Evolutionary conservation across 176 grass and related monocot genomes (phyloP).

Genomic region (Oryza meyeriana): DNA sequence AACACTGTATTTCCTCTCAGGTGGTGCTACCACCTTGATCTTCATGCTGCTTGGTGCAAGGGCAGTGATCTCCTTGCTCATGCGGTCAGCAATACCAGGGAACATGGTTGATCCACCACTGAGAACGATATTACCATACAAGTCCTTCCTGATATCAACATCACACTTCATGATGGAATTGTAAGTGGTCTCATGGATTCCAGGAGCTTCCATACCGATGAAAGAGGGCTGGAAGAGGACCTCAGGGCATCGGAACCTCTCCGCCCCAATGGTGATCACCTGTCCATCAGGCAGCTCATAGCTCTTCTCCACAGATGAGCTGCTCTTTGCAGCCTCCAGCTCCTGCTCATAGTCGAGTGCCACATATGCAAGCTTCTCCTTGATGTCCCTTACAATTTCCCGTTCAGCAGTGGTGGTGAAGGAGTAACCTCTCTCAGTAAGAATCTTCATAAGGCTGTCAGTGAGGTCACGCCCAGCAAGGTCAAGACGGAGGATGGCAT

Average conservation of each 20-base stretch:
- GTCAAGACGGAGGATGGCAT: constrained; percentile 46
- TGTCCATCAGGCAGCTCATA: constrained; percentile 51
- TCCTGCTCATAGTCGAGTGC: constrained; percentile 46
- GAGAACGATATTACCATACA: constrained; percentile 53
- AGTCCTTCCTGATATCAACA: constrained; percentile 50
- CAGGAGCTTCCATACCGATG: constrained; percentile 51
- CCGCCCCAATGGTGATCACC: constrained; percentile 49
- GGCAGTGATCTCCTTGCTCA: constrained; percentile 54
- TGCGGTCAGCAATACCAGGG: constrained; percentile 44
- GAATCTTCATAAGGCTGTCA: constrained; percentile 47
- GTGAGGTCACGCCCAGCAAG: constrained; percentile 49
- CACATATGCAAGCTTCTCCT: constrained; percentile 48
- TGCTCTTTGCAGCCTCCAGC: constrained; percentile 39
- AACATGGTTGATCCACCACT: constrained; percentile 54
- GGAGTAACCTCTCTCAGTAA: constrained; percentile 48
- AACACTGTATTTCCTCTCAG: constrained; percentile 51
- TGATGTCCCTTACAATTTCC: constrained; percentile 51
- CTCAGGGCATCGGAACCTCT: constrained; percentile 49
- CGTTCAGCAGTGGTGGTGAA: constrained; percentile 50
- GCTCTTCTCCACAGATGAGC: constrained; percentile 51
- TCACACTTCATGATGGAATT: constrained; percentile 55
- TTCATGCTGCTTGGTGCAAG: constrained; percentile 47
- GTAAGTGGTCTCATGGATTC: constrained; percentile 57
- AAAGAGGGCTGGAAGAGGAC: constrained; percentile 51
- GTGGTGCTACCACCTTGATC: constrained; percentile 48